Evolutionary conservation across 129 eudicot genomes (phyloP), one percentile per base, ranked within the genome.

Genomic region (Logfia minima): DNA sequence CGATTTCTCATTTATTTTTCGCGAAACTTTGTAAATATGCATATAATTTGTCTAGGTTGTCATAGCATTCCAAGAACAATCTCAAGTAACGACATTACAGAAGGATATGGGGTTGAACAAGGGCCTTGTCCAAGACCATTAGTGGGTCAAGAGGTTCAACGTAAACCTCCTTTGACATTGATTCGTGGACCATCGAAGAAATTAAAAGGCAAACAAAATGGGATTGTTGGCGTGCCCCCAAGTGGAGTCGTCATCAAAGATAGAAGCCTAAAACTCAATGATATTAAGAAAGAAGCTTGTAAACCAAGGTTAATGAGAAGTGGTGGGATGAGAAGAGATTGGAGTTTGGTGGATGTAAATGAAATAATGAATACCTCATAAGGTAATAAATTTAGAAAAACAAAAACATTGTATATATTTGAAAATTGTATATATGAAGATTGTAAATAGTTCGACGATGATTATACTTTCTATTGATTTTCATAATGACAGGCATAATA

Each of bases 291-390:
- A 10, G 70, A 56, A 39, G 72, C 24, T 53, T 58, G 69, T 23
- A 76, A 80, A 37, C 86, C 89, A 21, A 79, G 55, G 79, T 59
- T 86, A 70, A 79, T 79, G 72, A 75, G 89, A 74, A 82, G 89
- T 19, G 10, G 75, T 63, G 89, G 89, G 77, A 79, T 86, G 81
- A 86, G 86, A 80, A 76, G 89, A 76, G 86, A 86, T 86, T 86
- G 89, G 89, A 86, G 89, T 56, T 61, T 85, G 60, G 89, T 79
- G 80, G 84, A 85, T 67, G 18, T 79, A 61, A 72, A 52, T 68
- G 76, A 74, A 60, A 35, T 83, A 32, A 72, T 83, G 71, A 72
- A 78, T 83, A 51, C 61, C 13, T 52, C 18, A 37, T 78, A 51
- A 78, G 34, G 61, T 37, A 5, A 19, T 0, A 2, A 16, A 68